These are phyloP conservation scores for Periconia digitata DNA, from an alignment of 2,329 filamentous ascomycete species.

Conservation along the genomic window DNA sequence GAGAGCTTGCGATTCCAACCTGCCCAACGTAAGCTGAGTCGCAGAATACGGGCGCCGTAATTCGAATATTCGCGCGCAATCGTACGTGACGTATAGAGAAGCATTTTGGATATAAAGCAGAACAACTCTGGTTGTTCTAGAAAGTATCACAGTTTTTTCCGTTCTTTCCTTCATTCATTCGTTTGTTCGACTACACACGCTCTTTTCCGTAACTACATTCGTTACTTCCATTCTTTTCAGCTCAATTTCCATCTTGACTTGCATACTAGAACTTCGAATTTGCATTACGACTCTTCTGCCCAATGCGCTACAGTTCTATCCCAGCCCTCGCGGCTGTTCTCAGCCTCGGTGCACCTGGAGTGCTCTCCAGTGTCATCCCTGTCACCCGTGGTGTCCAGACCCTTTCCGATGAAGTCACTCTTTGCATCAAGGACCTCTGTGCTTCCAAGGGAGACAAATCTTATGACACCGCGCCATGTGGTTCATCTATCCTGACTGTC, in stretches of 20 bases:
- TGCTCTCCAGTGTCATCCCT: constrained; percentile 1
- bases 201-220: not conserved
- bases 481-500: constrained; percentile 1
- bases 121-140: not conserved
- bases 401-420: not conserved
- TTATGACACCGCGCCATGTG: not conserved
- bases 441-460: not conserved
- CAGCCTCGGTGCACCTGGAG: constrained; percentile 1
- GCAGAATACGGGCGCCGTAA: not conserved
- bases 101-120: constrained; percentile 1
- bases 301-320: constrained; percentile 4
- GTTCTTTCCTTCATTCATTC: not conserved
- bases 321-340: constrained; percentile 2
- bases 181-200: not conserved
- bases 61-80: not conserved
- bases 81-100: not conserved
- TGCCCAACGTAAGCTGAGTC: constrained; percentile 1
- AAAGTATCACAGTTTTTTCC: not conserved
- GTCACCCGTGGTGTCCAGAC: not conserved
- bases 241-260: not conserved
- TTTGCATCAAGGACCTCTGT: constrained; percentile 3
- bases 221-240: not conserved
- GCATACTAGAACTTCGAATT: not conserved
- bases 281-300: not conserved
- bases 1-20: no score